Base-by-base conservation (phyloP, 1,284 basidiomycete species). In the Nidula niveotomentosa region DNA sequence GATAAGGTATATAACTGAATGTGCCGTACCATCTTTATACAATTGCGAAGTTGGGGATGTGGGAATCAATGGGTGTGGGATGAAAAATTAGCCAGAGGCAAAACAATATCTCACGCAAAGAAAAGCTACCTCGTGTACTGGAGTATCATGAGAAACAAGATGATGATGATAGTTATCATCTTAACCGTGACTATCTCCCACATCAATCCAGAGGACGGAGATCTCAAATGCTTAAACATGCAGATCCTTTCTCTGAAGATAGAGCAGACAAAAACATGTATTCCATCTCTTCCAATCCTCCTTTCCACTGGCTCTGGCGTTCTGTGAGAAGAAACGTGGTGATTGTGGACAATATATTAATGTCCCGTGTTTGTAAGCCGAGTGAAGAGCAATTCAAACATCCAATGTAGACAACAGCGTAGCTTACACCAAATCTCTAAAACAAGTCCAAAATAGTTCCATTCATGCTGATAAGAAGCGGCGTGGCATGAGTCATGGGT, bases 21-120 rank as follows among this genome's bases (percentile, higher is more conserved):
- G 13, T 48, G 51, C n/a, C 43, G 10, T 37, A 48, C 51, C 51
- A 53, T 48, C 49, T 34, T 36, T 50, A 23, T 50, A 50, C 49
- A 50, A 50, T 50, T n/a, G 23, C 23, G 49, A 36, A 36, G 10
- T 50, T 7, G 49, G 49, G 35, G 30, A 50, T 8, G 49, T 50
- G 30, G 30, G 23, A 13, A 50, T 50, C 49, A 50, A 36, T 8
- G 49, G 7, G 8, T 50, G 13, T n/a, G n/a, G 49, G 35, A 18
- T 51, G 37, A 13, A 30, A 48, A 18, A 15, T 33, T 35, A 50
- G 30, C 17, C 30, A 41, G 5, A 12, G 10, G 3, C n/a, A 41
- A 41, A 41, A 12, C 15, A 41, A 41, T n/a, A n/a, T n/a, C n/a
- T n/a, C n/a, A n/a, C n/a, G n/a, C n/a, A n/a, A n/a, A n/a, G n/a